These are phyloP conservation scores for Mrakia hoshinonis DNA, from an alignment of 768 basidiomycete genomes.

Conservation along the genomic window DNA sequence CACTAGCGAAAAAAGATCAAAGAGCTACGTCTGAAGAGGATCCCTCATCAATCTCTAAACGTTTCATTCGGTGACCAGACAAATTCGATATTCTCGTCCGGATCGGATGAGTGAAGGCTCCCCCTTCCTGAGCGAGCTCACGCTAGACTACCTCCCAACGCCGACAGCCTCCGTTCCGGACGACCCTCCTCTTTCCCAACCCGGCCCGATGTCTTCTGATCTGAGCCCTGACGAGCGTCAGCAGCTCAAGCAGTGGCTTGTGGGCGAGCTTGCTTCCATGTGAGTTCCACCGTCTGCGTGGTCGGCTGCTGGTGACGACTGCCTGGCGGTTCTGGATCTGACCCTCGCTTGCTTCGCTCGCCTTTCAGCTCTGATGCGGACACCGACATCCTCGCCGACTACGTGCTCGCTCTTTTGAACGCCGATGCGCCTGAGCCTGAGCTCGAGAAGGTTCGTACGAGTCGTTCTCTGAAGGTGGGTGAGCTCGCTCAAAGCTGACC, in stretches of 20 bases:
- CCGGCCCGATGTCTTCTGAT: not conserved
- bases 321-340: constrained; percentile 20
- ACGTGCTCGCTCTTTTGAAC: constrained; percentile 84
- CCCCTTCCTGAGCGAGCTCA: not conserved
- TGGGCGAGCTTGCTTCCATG: constrained; percentile 85
- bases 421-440: constrained; percentile 58
- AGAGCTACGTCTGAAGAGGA: no score
- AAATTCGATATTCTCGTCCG: no score
- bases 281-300: constrained; percentile 42
- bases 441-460: constrained; percentile 57
- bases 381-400: constrained; percentile 83
- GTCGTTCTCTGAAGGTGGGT: not conserved
- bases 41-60: no score
- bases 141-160: not conserved
- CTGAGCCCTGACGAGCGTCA: not conserved
- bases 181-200: not conserved
- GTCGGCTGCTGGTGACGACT: constrained; percentile 18
- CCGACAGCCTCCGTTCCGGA: not conserved
- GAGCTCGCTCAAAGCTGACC: not conserved
- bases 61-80: no score
- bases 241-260: constrained; percentile 76
- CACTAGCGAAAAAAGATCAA: no score
- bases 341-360: constrained; percentile 24
- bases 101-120: no score
- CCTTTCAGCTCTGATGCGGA: constrained; percentile 82